Evolutionary conservation across 148 eudicot genomes (phyloP).

Genomic region (Cornus controversa): DNA sequence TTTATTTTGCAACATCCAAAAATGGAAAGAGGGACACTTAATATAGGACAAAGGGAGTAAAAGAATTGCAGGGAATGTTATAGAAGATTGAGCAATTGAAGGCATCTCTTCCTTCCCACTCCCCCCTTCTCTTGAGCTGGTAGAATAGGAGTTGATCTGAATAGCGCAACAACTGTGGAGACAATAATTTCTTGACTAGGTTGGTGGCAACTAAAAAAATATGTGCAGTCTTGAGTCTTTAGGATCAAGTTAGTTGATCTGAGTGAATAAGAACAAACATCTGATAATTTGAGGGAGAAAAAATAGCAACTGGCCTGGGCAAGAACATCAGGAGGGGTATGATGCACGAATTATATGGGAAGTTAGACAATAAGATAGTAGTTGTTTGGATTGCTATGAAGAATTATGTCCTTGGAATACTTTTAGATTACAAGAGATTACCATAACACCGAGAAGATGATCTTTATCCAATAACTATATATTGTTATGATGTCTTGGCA

Average conservation of each 20-base stretch:
- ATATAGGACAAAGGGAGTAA: too few species aligned
- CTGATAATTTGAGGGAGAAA: background rate
- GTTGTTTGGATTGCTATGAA: background rate
- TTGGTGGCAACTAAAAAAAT: conserved; percentile 2
- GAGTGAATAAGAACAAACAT: background rate
- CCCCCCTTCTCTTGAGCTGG: background rate
- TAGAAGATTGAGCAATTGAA: background rate
- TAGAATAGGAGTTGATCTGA: background rate
- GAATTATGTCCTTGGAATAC: background rate
- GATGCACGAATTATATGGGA: background rate
- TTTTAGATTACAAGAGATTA: background rate
- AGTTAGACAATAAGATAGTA: background rate
- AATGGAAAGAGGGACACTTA: too few species aligned
- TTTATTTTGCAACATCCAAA: too few species aligned
- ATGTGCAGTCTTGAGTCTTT: background rate
- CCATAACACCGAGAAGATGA: background rate
- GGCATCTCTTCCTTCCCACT: background rate
- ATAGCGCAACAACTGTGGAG: background rate
- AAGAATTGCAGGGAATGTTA: background rate
- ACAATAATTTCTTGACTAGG: background rate
- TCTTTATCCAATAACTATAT: background rate
- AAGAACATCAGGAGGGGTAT: background rate
- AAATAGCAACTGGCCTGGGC: background rate
- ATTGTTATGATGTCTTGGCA: background rate
- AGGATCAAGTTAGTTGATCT: too few species aligned